Percentiles rank a stretch among this genome's conserved stretches.
These are phyloP conservation scores for Cicer bijugum DNA, from an alignment of 306 rosid genomes.

Conservation along the genomic window DNA sequence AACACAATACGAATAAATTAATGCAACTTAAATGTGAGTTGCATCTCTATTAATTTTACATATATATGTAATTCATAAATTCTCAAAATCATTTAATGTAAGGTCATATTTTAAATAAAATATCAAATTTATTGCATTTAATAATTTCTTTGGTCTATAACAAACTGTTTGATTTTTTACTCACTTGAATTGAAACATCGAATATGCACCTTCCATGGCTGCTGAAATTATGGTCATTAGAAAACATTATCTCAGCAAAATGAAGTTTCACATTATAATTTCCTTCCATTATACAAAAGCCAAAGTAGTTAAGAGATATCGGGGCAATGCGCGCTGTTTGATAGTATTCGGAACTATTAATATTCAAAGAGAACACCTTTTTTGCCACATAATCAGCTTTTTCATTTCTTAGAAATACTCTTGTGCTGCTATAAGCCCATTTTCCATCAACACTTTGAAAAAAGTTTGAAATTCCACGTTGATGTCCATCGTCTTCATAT, in stretches of 20 bases:
- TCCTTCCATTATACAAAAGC: slow-evolving; percentile 71
- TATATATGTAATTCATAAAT: no score
- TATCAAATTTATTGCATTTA: no score
- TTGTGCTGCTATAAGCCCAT: slow-evolving; percentile 86
- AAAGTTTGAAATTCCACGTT: slow-evolving; percentile 56
- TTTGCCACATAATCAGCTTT: slow-evolving; percentile 19
- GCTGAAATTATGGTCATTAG: slow-evolving; percentile 51
- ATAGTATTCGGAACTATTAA: slow-evolving; percentile 49
- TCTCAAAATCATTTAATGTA: no score
- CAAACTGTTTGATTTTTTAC: slow-evolving; percentile 30
- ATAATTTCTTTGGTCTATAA: no score
- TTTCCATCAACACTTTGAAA: slow-evolving; percentile 29
- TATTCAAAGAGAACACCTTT: slow-evolving; percentile 52
- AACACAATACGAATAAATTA: no score
- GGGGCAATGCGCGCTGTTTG: slow-evolving; percentile 71
- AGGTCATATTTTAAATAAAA: no score
- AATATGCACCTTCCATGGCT: slow-evolving; percentile 73
- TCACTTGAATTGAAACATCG: slow-evolving; percentile 85
- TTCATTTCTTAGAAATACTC: slow-evolving; percentile 44
- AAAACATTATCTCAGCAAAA: slow-evolving; percentile 82
- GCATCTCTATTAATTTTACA: no score
- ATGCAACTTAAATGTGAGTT: no score
- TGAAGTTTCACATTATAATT: slow-evolving; percentile 79
- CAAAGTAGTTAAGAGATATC: slow-evolving; percentile 72
- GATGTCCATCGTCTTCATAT: slow-evolving; percentile 54